Conservation (phyloP, 345 rosid genomes). For the Eucalyptus curtisii region DNA sequence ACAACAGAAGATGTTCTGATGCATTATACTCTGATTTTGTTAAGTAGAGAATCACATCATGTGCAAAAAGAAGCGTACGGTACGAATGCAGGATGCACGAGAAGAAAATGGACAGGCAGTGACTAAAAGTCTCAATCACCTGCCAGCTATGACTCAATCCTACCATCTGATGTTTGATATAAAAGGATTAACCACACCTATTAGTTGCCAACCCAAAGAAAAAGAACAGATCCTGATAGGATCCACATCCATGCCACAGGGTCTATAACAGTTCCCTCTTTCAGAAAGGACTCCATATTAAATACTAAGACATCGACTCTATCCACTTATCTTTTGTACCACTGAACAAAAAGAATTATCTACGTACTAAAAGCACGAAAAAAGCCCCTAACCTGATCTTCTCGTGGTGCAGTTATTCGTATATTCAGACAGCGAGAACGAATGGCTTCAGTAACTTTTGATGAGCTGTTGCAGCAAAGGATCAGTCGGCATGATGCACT, state of each 20-base stretch:
- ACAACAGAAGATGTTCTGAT: not conserved
- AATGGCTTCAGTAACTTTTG: slow-evolving; percentile 92
- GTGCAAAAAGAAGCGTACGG: not conserved
- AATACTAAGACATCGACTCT: not conserved
- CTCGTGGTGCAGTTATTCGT: slow-evolving; percentile 76
- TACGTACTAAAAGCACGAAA: not conserved
- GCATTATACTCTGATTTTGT: not conserved
- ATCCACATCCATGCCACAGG: not conserved
- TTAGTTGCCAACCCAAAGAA: not conserved
- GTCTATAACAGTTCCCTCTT: not conserved
- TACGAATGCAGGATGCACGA: not conserved
- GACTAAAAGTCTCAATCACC: not conserved
- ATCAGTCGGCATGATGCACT: slow-evolving; percentile 85
- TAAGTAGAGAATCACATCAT: not conserved
- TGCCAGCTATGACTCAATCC: not conserved
- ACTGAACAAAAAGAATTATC: not conserved
- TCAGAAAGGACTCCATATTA: not conserved
- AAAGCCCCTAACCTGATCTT: slow-evolving; percentile 66
- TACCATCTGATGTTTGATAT: not conserved
- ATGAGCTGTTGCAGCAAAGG: slow-evolving; percentile 93
- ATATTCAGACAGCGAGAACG: slow-evolving; percentile 96
- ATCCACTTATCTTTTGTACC: not conserved
- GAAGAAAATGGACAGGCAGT: not conserved
- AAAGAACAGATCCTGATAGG: not conserved
- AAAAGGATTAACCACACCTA: not conserved